These are phyloP conservation scores for Aphanocladium album DNA, from an alignment of 2,329 filamentous ascomycete species.

Conservation along the genomic window DNA sequence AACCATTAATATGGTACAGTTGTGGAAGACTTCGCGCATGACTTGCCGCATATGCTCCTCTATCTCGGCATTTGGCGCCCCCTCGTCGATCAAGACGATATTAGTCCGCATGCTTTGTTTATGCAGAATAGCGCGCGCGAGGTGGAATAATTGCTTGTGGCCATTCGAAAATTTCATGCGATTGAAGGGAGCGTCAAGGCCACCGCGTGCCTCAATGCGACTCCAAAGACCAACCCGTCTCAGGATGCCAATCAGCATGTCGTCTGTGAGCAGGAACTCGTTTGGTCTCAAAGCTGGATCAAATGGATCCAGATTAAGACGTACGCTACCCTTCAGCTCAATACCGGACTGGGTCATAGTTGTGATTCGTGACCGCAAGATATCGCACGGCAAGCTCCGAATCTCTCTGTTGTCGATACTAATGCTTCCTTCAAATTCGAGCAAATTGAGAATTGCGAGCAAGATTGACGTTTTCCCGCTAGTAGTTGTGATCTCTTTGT, in stretches of 20 bases:
- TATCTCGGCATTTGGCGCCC: constrained; percentile 32
- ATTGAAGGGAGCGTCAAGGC: constrained; percentile 20
- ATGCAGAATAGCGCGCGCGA: constrained; percentile 43
- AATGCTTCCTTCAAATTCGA: constrained; percentile 24
- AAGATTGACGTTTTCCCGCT: neutral
- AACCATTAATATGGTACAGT: constrained; percentile 15
- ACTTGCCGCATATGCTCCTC: constrained; percentile 16
- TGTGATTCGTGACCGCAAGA: constrained; percentile 36
- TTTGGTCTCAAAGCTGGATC: constrained; percentile 5
- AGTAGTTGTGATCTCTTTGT: neutral
- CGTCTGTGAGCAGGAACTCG: constrained; percentile 8
- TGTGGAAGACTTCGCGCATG: constrained; percentile 18
- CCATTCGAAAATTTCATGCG: constrained; percentile 37
- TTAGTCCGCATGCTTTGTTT: constrained; percentile 25
- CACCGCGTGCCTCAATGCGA: neutral
- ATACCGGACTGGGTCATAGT: constrained; percentile 42
- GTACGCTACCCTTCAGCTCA: constrained; percentile 37
- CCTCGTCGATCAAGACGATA: neutral
- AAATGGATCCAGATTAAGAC: constrained; percentile 31
- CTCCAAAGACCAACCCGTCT: neutral
- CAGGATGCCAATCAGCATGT: constrained; percentile 12
- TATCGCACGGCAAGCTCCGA: constrained; percentile 31
- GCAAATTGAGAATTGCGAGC: neutral
- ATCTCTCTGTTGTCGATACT: constrained; percentile 38
- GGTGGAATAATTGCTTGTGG: constrained; percentile 43